Evolutionary conservation across 441 rosid genomes (phyloP).

Genomic region (Mallotus repandus): DNA sequence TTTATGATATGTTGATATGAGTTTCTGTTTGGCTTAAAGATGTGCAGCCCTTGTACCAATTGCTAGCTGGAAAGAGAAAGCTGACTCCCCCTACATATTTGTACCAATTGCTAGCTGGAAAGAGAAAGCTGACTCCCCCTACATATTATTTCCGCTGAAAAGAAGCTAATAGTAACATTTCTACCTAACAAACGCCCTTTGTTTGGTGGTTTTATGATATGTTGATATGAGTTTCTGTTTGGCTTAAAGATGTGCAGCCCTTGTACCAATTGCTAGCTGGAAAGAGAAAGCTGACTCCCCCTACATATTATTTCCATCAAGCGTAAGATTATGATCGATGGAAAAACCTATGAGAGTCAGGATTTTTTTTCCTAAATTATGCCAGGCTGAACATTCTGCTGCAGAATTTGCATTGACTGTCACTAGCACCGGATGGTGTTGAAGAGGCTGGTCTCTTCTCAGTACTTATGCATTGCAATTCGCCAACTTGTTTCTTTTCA

Average conservation of each 20-base stretch:
- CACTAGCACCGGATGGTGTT: conserved; percentile 31
- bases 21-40: conserved; percentile 24
- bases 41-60: conserved; percentile 44
- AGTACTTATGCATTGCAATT: too few relatives aligned
- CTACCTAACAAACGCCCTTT: too few relatives aligned
- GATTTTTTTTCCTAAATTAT: conserved; percentile 52
- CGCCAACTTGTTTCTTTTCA: background rate
- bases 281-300: conserved; percentile 51
- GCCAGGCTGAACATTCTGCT: conserved; percentile 75
- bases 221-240: background rate
- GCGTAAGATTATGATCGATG: conserved; percentile 55
- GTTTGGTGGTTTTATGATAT: background rate
- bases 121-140: conserved; percentile 50
- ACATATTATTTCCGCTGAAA: conserved; percentile 50
- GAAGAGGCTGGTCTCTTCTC: conserved; percentile 47
- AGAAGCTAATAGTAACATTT: too few relatives aligned
- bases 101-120: conserved; percentile 53
- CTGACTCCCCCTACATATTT: conserved; percentile 50
- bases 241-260: conserved; percentile 33
- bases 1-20: background rate
- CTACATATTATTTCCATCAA: conserved; percentile 54
- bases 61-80: conserved; percentile 53
- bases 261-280: conserved; percentile 54
- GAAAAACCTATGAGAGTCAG: conserved; percentile 41
- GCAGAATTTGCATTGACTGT: conserved; percentile 61